phyloP scores from a whole-genome alignment of 169 alveolate species.

The Plasmodium yoelii region DNA sequence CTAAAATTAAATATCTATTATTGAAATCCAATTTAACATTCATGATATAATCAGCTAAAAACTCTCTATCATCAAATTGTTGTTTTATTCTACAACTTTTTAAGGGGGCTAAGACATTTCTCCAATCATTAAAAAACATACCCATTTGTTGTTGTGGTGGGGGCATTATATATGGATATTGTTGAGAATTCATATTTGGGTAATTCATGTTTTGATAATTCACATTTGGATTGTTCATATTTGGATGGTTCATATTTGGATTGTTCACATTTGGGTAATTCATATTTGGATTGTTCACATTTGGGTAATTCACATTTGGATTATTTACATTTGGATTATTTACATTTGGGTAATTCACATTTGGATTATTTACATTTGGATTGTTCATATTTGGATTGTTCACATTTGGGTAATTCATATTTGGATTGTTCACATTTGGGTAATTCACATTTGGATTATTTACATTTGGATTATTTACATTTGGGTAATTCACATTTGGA shows the following conservation, averaged over 20 bases:
- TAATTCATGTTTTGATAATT: slow-evolving; percentile 21
- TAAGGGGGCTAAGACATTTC: slow-evolving; percentile 34
- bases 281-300: neutral
- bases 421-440: neutral
- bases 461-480: too few relatives aligned
- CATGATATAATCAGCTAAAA: slow-evolving; percentile 57
- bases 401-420: neutral
- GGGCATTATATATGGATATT: slow-evolving; percentile 25
- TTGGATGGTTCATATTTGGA: neutral
- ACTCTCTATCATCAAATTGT: slow-evolving; percentile 67
- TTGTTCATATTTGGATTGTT: neutral
- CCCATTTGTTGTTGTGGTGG: slow-evolving; percentile 75
- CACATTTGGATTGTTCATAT: neutral
- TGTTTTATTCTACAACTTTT: slow-evolving; percentile 67
- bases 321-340: too few relatives aligned
- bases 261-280: neutral
- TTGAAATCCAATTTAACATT: slow-evolving; percentile 46
- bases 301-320: neutral
- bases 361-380: neutral
- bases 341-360: too few relatives aligned
- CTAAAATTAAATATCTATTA: slow-evolving; percentile 48
- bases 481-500: slow-evolving; percentile 28
- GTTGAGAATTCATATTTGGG: slow-evolving; percentile 52
- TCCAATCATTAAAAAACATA: slow-evolving; percentile 65
- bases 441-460: too few relatives aligned